A percentile compares a stretch with the other conserved stretches of the same genome.
These are phyloP conservation scores for Aureobasidium sp. DNA, from an alignment of 2,329 filamentous ascomycete genomes.

Conservation along the genomic window DNA sequence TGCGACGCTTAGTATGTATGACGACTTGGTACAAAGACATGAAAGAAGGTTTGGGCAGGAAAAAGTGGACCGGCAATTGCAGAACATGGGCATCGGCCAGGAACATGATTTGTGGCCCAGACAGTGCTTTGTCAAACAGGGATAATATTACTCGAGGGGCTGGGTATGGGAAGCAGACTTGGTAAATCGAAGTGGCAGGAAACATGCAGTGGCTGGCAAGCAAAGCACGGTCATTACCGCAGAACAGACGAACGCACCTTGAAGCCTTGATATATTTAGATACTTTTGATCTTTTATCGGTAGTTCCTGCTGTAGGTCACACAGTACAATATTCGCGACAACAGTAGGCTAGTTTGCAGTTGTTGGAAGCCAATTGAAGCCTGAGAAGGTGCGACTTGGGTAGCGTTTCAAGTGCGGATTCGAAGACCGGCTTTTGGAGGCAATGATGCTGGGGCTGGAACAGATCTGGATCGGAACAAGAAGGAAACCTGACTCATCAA, in stretches of 20 bases:
- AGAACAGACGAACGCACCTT: slow-evolving; percentile 11
- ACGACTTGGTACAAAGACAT: slow-evolving; percentile 7
- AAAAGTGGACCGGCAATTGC: neutral
- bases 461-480: slow-evolving; percentile 4
- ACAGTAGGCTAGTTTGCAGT: neutral
- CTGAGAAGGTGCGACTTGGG: neutral
- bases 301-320: neutral
- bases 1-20: slow-evolving; percentile 2
- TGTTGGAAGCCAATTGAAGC: neutral
- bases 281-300: neutral
- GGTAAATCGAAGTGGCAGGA: slow-evolving; percentile 7
- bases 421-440: neutral
- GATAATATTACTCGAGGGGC: slow-evolving; percentile 10
- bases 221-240: slow-evolving; percentile 5
- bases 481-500: slow-evolving; percentile 1
- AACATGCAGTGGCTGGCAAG: slow-evolving; percentile 11
- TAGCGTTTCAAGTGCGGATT: neutral
- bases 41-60: slow-evolving; percentile 4
- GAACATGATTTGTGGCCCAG: neutral
- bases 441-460: slow-evolving; percentile 1
- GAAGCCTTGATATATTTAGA: slow-evolving; percentile 4
- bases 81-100: neutral
- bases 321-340: neutral
- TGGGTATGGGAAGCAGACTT: slow-evolving; percentile 7
- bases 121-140: slow-evolving; percentile 1